These are phyloP conservation scores for Lasiodiplodia theobromae DNA, from an alignment of 2,329 filamentous ascomycete species.

Conservation along the genomic window DNA sequence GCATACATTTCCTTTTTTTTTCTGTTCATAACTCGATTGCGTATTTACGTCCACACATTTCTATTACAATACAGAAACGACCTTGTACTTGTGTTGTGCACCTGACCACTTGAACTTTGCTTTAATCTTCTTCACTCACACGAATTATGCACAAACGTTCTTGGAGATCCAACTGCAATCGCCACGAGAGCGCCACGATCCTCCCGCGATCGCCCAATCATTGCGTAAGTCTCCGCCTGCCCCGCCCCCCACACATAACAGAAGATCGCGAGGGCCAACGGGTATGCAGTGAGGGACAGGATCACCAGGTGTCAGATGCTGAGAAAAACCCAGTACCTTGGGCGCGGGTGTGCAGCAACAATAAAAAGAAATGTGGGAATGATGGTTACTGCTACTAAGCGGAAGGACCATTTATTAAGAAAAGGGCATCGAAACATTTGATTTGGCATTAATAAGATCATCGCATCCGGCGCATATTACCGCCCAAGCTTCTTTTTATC, in stretches of 20 bases:
- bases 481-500: not conserved
- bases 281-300: not conserved
- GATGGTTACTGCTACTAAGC: not conserved
- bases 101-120: no score
- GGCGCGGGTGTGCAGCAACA: not conserved
- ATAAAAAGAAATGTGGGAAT: not conserved
- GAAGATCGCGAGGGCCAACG: not conserved
- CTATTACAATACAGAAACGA: no score
- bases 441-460: not conserved
- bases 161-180: no score
- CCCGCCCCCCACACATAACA: not conserved
- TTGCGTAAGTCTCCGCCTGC: not conserved
- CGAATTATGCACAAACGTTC: no score
- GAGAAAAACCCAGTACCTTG: not conserved
- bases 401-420: not conserved
- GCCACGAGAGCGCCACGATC: not conserved
- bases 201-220: not conserved
- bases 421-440: not conserved
- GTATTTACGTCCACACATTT: no score
- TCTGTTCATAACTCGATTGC: no score
- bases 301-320: not conserved
- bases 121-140: no score
- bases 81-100: no score
- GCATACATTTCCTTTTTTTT: no score
- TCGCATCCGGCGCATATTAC: not conserved